These are phyloP conservation scores for Paramecium octaurelia DNA, from an alignment of 73 alveolate species.

Conservation along the genomic window DNA sequence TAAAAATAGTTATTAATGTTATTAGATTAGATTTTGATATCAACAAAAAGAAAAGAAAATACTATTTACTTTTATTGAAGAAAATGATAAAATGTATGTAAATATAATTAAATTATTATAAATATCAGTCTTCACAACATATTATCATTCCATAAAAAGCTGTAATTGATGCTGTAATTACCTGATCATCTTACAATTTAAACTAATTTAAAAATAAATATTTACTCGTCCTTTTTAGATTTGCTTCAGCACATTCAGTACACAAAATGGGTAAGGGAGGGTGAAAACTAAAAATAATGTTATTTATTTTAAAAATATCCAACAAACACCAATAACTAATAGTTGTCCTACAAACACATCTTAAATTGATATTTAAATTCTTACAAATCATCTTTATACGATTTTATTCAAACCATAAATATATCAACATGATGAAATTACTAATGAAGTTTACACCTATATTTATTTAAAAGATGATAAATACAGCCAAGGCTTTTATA, in stretches of 20 bases:
- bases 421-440: not conserved
- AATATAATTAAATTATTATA: too few species aligned
- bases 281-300: not conserved
- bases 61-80: too few species aligned
- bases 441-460: not conserved
- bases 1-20: too few species aligned
- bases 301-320: not conserved
- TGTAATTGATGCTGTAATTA: not conserved
- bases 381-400: not conserved
- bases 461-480: not conserved
- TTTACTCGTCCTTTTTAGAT: not conserved
- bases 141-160: not conserved
- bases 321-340: not conserved
- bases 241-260: not conserved
- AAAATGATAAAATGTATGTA: too few species aligned
- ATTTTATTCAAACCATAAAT: not conserved
- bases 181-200: not conserved
- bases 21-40: too few species aligned
- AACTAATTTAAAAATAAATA: not conserved
- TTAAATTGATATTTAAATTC: not conserved
- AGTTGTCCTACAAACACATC: not conserved
- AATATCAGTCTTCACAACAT: not conserved
- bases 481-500: not conserved
- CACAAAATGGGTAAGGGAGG: not conserved
- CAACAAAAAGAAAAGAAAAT: too few species aligned